phyloP scores from a whole-genome alignment of 352 stramenopile genomes.

The Phytophthora melonis region DNA sequence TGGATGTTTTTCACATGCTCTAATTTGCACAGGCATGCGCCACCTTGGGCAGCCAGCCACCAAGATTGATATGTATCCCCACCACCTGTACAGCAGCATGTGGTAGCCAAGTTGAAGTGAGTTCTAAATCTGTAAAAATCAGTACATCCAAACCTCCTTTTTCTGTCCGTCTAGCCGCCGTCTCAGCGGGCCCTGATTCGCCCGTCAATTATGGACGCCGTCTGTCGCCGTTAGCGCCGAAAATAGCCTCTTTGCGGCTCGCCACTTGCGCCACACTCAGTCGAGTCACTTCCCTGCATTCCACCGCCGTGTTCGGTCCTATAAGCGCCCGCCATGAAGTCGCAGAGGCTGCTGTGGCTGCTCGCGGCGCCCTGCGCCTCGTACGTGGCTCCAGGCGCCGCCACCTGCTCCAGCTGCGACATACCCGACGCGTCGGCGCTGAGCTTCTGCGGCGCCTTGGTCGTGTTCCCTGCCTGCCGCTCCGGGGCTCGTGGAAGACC shows the following conservation, averaged over 20 bases:
- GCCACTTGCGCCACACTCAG: too few species aligned
- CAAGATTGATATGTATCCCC: too few species aligned
- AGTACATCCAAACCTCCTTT: neutral
- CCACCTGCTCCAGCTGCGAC: conserved; percentile 64
- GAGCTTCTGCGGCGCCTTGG: conserved; percentile 63
- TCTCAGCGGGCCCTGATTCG: neutral
- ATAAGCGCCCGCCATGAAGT: neutral
- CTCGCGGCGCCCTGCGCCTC: neutral
- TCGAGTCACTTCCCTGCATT: neutral
- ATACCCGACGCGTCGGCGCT: conserved; percentile 51
- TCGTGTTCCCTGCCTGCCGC: conserved; percentile 68
- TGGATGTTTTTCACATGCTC: too few species aligned
- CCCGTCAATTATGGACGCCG: neutral
- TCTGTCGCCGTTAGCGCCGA: too few species aligned
- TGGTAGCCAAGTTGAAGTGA: neutral
- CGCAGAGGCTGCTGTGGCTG: conserved; percentile 22
- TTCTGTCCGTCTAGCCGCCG: neutral
- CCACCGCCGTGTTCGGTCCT: neutral
- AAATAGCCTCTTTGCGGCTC: too few species aligned
- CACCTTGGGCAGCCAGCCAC: too few species aligned
- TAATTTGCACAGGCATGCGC: too few species aligned
- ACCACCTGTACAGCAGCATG: too few species aligned
- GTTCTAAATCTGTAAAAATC: neutral
- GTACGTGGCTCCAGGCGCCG: neutral
- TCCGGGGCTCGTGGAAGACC: conserved; percentile 51